Percentiles rank a stretch among this genome's conserved stretches.
phyloP scores from a whole-genome alignment of 345 rosid genomes.

The Cardamine occulta region DNA sequence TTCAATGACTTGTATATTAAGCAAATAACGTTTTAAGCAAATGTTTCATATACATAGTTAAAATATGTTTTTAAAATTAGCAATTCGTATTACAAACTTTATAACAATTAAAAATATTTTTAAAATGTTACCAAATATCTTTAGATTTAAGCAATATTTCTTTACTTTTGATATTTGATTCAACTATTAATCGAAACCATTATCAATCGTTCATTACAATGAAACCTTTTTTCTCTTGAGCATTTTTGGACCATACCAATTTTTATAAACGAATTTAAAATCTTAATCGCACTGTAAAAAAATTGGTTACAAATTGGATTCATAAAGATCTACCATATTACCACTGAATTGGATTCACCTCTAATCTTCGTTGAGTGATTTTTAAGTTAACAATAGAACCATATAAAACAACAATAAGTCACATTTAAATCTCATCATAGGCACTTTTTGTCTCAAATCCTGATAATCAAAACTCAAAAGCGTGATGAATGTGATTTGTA shows the following conservation, averaged over 20 bases:
- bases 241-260: neutral
- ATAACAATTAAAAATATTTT: neutral
- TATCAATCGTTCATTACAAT: neutral
- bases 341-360: neutral
- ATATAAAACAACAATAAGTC: constrained; percentile 2
- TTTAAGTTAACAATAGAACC: neutral
- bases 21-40: neutral
- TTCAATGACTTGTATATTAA: neutral
- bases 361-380: neutral
- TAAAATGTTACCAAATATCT: neutral
- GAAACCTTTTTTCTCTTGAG: neutral
- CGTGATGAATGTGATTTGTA: constrained; percentile 33
- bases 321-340: neutral
- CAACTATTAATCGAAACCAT: neutral
- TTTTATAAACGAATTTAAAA: neutral
- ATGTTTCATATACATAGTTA: neutral
- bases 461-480: constrained; percentile 1
- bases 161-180: too few species aligned
- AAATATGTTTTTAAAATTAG: too few species aligned
- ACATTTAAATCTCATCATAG: constrained; percentile 19
- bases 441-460: neutral
- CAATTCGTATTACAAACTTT: neutral
- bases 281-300: neutral
- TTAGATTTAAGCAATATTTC: neutral
- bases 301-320: neutral